These are phyloP conservation scores for Flaveria robusta DNA, from an alignment of 129 eudicot genomes.

Conservation along the genomic window DNA sequence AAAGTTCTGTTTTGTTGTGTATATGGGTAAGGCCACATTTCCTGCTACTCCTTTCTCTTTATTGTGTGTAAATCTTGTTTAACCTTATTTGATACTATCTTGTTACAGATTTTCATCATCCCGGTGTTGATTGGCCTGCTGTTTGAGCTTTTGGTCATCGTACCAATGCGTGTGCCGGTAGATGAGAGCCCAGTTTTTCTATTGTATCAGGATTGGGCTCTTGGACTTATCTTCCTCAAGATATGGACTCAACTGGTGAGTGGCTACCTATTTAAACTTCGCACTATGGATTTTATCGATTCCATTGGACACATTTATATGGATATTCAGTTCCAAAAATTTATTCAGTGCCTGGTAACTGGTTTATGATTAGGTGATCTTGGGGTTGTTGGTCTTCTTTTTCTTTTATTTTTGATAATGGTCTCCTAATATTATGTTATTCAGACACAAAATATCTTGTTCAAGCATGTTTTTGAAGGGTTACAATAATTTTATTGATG, in stretches of 20 bases:
- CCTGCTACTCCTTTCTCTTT: not conserved
- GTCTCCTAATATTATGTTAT: slow-evolving; percentile 3
- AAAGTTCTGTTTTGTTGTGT: slow-evolving; percentile 70
- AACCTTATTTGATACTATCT: not conserved
- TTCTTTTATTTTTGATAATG: not conserved
- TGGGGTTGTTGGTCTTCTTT: not conserved
- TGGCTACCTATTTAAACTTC: slow-evolving; percentile 17
- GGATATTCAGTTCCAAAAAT: slow-evolving; percentile 7
- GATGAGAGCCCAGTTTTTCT: slow-evolving; percentile 95
- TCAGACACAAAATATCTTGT: not conserved
- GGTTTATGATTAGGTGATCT: not conserved
- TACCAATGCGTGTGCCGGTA: slow-evolving; percentile 91
- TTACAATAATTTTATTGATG: not conserved
- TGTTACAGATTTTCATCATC: slow-evolving; percentile 72
- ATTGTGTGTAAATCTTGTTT: slow-evolving; percentile 8
- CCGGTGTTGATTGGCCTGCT: slow-evolving; percentile 84
- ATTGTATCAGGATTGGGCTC: slow-evolving; percentile 94
- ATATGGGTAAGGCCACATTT: slow-evolving; percentile 61
- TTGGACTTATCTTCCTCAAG: slow-evolving; percentile 84
- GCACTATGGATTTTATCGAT: not conserved
- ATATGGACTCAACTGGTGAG: slow-evolving; percentile 96
- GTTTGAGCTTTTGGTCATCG: slow-evolving; percentile 87
- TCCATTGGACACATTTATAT: not conserved
- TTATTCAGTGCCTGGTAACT: not conserved
- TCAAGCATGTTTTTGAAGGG: not conserved